These are phyloP conservation scores for Colletotrichum graminicola DNA, from an alignment of 2,329 filamentous ascomycete species.

Conservation along the genomic window DNA sequence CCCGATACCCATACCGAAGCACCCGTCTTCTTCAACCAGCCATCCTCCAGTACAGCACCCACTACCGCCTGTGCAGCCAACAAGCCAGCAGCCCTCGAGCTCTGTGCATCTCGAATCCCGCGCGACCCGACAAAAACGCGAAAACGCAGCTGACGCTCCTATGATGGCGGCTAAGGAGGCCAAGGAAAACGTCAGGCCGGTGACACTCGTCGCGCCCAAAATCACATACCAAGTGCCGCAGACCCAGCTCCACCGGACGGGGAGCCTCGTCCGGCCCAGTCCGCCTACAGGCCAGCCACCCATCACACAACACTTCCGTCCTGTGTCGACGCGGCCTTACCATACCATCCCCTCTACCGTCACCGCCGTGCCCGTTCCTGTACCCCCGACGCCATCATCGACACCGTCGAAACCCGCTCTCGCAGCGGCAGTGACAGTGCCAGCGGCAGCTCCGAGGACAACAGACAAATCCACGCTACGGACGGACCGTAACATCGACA, in stretches of 20 bases:
- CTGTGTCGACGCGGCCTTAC: slow-evolving; percentile 19
- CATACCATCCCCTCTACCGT: slow-evolving; percentile 17
- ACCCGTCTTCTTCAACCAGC: slow-evolving; percentile 12
- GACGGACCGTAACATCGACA: slow-evolving; percentile 82
- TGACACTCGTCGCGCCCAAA: slow-evolving; percentile 56
- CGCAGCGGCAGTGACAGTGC: slow-evolving; percentile 43
- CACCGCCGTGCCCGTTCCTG: slow-evolving; percentile 30
- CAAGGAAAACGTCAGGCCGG: slow-evolving; percentile 48
- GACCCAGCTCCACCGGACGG: slow-evolving; percentile 42
- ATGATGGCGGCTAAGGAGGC: slow-evolving; percentile 37
- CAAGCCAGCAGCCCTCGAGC: slow-evolving; percentile 1
- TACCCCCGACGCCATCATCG: slow-evolving; percentile 39
- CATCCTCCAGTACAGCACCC: neutral
- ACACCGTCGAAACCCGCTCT: slow-evolving; percentile 46
- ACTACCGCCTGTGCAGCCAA: neutral
- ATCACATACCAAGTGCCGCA: slow-evolving; percentile 57
- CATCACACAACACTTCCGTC: slow-evolving; percentile 38
- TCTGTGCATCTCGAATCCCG: slow-evolving; percentile 7
- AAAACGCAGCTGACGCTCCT: slow-evolving; percentile 20
- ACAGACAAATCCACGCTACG: slow-evolving; percentile 53
- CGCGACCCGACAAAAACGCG: slow-evolving; percentile 29
- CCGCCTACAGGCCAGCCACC: slow-evolving; percentile 43
- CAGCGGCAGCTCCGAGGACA: slow-evolving; percentile 3
- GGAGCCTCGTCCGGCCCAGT: slow-evolving; percentile 41
- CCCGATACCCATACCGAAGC: slow-evolving; percentile 32